Conservation (phyloP, 331 rosid genomes). For the Quercus tomentella region DNA sequence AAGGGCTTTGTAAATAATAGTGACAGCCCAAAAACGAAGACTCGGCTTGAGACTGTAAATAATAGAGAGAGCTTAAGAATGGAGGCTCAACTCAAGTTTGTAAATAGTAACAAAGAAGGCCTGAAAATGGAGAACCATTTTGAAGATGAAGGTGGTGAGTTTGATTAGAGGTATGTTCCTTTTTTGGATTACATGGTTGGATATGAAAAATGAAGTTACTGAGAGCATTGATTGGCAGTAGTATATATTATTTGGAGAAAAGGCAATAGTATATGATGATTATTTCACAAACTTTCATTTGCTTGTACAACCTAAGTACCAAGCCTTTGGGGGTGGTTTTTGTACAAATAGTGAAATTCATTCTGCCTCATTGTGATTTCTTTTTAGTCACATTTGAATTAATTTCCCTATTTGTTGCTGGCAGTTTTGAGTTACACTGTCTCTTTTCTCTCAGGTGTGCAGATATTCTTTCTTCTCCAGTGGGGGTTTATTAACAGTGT, state of each 20-base stretch:
- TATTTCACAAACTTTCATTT: background rate
- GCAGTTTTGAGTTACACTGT: background rate
- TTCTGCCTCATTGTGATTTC: background rate
- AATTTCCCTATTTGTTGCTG: background rate
- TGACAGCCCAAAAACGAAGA: conserved; percentile 44
- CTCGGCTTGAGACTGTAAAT: conserved; percentile 79
- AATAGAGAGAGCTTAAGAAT: conserved; percentile 61
- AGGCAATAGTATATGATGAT: background rate
- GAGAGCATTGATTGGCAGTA: background rate
- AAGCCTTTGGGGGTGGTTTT: background rate
- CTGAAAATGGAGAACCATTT: conserved; percentile 68
- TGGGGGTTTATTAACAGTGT: conserved; percentile 54
- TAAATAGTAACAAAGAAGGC: conserved; percentile 64
- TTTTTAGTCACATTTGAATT: background rate
- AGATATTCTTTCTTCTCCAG: conserved; percentile 62
- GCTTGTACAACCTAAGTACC: background rate
- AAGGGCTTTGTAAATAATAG: conserved; percentile 61
- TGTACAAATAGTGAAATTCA: background rate
- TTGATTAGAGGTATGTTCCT: conserved; percentile 21
- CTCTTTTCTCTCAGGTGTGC: conserved; percentile 42
- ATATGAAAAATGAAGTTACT: background rate
- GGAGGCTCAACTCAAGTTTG: conserved; percentile 76
- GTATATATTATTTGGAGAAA: too few relatives aligned
- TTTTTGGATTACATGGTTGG: background rate
- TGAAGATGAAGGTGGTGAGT: conserved; percentile 42